Evolutionary conservation across 2,329 filamentous ascomycete genomes (phyloP), one percentile per base, ranked within the genome.

Genomic region (Huntiella abstrusa): DNA sequence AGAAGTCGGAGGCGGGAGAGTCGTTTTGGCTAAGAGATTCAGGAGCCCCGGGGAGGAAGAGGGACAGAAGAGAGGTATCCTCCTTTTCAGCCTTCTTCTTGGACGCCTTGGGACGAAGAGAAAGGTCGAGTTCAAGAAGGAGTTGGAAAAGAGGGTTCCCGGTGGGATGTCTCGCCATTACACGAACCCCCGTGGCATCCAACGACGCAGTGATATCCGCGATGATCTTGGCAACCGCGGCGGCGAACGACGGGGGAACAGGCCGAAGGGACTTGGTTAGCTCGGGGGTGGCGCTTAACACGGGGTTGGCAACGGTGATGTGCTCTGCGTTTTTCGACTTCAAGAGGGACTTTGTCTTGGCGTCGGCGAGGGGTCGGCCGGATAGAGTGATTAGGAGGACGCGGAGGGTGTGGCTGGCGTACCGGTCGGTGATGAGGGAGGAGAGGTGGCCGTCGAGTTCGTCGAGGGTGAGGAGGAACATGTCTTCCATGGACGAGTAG

Each of bases 71-170:
- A 0, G 81, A 63, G 43, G 58, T 58, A 19, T 58, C 60, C 15
- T 58, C 49, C 4, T 55, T 55, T 8, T 59, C 61, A 1, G 59
- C 54, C 7, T 54, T 75, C 37, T 71, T 73, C 5, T 73, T 64
- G 51, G 82, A 73, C 3, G 69, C 72, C 51, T 75, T 75, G 46
- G 71, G 75, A 53, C 81, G 80, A 49, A 82, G 68, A 0, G 77
- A 72, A 41, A 96, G 73, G 56, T 98, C 91, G 12, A 98, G 68
- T 57, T 87, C 83, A 3, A 98, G 66, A 28, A 98, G 67, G 1
- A 96, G 71, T 59, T 96, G 91, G n/a, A 98, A 69, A 1, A 86
- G 82, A 0, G 91, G 91, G 56, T 94, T 95, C 41, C 86, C 91
- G 1, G 88, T 83, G 4, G 83, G 84, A 56, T 96, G 88, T 15